A percentile compares a stretch with the other conserved stretches of the same genome.
These are phyloP conservation scores for Hygrophila difformis DNA, from an alignment of 257 asterid species.

Conservation along the genomic window DNA sequence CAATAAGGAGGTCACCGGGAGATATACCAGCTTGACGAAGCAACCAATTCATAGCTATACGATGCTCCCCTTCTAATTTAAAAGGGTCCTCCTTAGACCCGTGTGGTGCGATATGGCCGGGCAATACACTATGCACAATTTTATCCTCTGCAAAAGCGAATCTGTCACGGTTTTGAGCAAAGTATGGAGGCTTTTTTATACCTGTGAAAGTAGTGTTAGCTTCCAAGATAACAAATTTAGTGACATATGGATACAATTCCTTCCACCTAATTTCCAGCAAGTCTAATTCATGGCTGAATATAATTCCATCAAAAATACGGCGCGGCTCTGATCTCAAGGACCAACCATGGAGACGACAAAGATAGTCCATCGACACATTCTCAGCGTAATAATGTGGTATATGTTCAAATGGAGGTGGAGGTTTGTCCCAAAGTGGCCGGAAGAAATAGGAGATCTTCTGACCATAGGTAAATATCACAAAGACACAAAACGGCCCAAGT, in stretches of 20 bases:
- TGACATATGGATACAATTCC: conserved; percentile 61
- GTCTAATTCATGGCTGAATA: conserved; percentile 87
- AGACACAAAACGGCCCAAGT: conserved; percentile 31
- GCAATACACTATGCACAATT: conserved; percentile 44
- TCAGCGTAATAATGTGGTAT: conserved; percentile 88
- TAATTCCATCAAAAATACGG: conserved; percentile 67
- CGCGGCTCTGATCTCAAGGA: conserved; percentile 69
- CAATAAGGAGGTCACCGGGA: conserved; percentile 62
- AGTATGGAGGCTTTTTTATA: conserved; percentile 61
- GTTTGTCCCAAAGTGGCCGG: conserved; percentile 92
- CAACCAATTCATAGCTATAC: conserved; percentile 55
- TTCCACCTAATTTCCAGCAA: conserved; percentile 83
- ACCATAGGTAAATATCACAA: conserved; percentile 28
- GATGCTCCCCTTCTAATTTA: conserved; percentile 62
- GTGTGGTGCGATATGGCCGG: conserved; percentile 38
- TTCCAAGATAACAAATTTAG: conserved; percentile 76
- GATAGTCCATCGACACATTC: conserved; percentile 68
- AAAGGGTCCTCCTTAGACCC: conserved; percentile 60
- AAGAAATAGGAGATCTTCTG: conserved; percentile 69
- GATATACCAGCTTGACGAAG: conserved; percentile 58
- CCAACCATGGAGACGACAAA: conserved; percentile 87
- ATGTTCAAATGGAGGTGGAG: conserved; percentile 56
- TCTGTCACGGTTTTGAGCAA: conserved; percentile 39
- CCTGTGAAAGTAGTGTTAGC: conserved; percentile 96
- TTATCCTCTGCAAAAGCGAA: conserved; percentile 66